Evolutionary conservation across 306 rosid genomes (phyloP), one percentile per base, ranked within the genome.

Genomic region (Inga laurina): DNA sequence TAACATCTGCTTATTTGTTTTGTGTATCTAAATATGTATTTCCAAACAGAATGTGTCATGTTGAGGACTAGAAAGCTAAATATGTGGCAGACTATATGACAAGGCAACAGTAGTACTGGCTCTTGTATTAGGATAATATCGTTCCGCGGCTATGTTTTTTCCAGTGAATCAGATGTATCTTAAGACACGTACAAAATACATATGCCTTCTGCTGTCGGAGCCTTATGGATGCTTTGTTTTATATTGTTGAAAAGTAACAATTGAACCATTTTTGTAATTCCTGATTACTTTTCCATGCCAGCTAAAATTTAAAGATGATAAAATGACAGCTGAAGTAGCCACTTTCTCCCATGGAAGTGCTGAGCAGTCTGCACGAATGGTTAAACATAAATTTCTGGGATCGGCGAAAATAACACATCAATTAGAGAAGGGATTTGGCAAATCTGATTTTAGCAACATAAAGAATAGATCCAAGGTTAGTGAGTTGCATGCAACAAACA

Each of bases 401-500:
- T 75, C 13, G 39, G 83, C 21, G 72, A 80, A 85, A 76, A 81
- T n/a, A 49, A 82, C 82, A 32, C 48, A 72, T 79, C 83, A 72
- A 57, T 57, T 48, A 51, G 75, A 79, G 84, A 81, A 84, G 75
- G 78, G 71, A 59, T 57, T 76, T 16, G 76, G 39, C 75, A 16
- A 65, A 79, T 76, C 86, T 46, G 83, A 85, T 54, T 8, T 34
- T 56, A 66, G 72, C 83, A 43, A 66, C 79, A 54, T 79, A 72
- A 79, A 85, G 44, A 85, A 66, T 34, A 80, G 75, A 66, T 56
- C 86, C 54, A 73, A 88, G 68, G 15, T 80, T 39, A 85, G 79
- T 76, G 24, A 80, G 79, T 81, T 85, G 51, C 86, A 78, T 30
- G 76, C 86, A 65, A 85, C 88, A 48, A 78, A 82, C 68, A 56